Percentiles rank a stretch among this genome's conserved stretches.
These are phyloP conservation scores for Entophlyctis helioformis DNA, from an alignment of 192 early-diverging fungal genomes.

Conservation along the genomic window DNA sequence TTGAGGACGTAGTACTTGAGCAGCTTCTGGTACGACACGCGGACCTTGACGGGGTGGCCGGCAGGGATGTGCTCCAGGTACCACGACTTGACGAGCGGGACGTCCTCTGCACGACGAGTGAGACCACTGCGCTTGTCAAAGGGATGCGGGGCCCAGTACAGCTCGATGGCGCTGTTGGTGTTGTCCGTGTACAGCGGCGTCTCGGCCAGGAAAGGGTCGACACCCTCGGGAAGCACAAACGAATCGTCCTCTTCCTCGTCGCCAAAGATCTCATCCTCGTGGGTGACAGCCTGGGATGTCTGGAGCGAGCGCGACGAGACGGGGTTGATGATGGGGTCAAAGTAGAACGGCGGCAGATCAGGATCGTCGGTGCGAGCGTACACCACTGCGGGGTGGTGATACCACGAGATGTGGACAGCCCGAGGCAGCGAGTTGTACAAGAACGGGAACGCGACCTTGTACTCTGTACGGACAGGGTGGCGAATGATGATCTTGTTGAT, in stretches of 20 bases:
- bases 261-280: slow-evolving; percentile 57
- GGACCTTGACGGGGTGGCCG: slow-evolving; percentile 91
- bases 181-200: slow-evolving; percentile 74
- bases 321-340: slow-evolving; percentile 95
- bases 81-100: slow-evolving; percentile 95
- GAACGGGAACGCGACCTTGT: slow-evolving; percentile 97
- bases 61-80: slow-evolving; percentile 93
- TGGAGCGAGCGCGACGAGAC: slow-evolving; percentile 70
- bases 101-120: slow-evolving; percentile 82
- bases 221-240: slow-evolving; percentile 70
- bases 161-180: slow-evolving; percentile 80
- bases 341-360: slow-evolving; percentile 96
- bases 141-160: slow-evolving; percentile 98
- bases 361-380: slow-evolving; percentile 84
- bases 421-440: slow-evolving; percentile 95
- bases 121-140: slow-evolving; percentile 86
- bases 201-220: slow-evolving; percentile 73
- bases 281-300: slow-evolving; percentile 29
- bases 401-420: slow-evolving; percentile 80
- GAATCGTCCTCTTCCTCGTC: slow-evolving; percentile 65
- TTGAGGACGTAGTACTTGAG: slow-evolving; percentile 95
- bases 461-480: slow-evolving; percentile 96
- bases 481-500: slow-evolving; percentile 99
- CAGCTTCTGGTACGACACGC: slow-evolving; percentile 97
- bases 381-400: slow-evolving; percentile 86